Percentiles rank a stretch among this genome's conserved stretches.
Conservation (phyloP, 164 flowering plant species). For the Chloranthus sessilifolius region DNA sequence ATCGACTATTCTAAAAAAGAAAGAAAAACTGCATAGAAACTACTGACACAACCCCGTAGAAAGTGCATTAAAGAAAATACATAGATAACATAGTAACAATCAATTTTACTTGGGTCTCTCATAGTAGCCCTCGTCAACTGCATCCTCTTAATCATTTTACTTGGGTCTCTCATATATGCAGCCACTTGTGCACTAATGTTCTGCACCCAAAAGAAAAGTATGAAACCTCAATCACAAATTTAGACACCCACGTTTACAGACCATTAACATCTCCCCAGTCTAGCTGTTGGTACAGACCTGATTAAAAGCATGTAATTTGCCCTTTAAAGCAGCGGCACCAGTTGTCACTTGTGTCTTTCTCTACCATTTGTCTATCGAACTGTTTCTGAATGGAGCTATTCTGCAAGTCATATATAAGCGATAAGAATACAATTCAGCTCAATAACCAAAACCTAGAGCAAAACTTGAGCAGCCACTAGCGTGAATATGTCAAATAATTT, state of each 20-base stretch:
- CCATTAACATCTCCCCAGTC: no score
- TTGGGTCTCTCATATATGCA: conserved; percentile 84
- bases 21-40: no score
- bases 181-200: conserved; percentile 86
- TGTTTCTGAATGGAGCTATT: conserved; percentile 67
- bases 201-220: conserved; percentile 29
- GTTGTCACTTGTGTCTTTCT: conserved; percentile 85
- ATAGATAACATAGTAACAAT: no score
- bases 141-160: conserved; percentile 81
- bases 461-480: no score
- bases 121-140: conserved; percentile 59
- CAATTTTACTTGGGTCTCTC: no score
- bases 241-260: no score
- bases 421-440: neutral
- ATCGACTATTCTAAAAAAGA: no score
- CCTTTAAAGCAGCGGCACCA: conserved; percentile 83
- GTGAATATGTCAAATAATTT: no score
- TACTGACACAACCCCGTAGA: no score
- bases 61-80: no score
- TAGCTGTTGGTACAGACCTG: conserved; percentile 71
- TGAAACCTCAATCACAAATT: no score
- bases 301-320: conserved; percentile 81
- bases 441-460: neutral
- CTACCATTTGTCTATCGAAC: conserved; percentile 91
- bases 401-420: conserved; percentile 31